These are phyloP conservation scores for Amesomyces nigricolor DNA, from an alignment of 2,329 filamentous ascomycete genomes.

Conservation along the genomic window DNA sequence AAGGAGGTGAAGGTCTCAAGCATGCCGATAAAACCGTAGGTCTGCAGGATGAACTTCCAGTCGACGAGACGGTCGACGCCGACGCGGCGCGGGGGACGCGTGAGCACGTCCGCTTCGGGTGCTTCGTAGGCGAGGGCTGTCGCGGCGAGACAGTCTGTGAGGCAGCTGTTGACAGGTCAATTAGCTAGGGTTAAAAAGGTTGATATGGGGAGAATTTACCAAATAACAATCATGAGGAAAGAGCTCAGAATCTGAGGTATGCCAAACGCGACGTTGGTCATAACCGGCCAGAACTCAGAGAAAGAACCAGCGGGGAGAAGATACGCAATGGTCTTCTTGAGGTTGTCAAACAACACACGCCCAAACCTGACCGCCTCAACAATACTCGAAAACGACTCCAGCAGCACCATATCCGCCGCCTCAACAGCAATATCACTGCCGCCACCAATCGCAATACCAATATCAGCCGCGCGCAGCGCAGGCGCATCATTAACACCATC, in stretches of 20 bases:
- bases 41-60: slow-evolving; percentile 64
- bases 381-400: slow-evolving; percentile 68
- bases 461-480: slow-evolving; percentile 71
- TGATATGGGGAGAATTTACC: slow-evolving; percentile 21
- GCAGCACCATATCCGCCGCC: slow-evolving; percentile 73
- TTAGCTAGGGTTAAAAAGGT: slow-evolving; percentile 19
- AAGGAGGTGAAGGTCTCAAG: slow-evolving; percentile 56
- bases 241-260: slow-evolving; percentile 67
- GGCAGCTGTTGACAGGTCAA: slow-evolving; percentile 45
- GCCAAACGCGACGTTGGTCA: slow-evolving; percentile 67
- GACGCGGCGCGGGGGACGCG: slow-evolving; percentile 61
- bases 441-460: slow-evolving; percentile 75
- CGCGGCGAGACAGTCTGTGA: slow-evolving; percentile 70
- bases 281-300: slow-evolving; percentile 69
- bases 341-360: slow-evolving; percentile 71
- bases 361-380: slow-evolving; percentile 68
- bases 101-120: slow-evolving; percentile 68
- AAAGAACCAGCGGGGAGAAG: slow-evolving; percentile 69
- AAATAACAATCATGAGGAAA: slow-evolving; percentile 67
- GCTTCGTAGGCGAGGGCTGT: slow-evolving; percentile 71
- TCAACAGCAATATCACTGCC: slow-evolving; percentile 80
- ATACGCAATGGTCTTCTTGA: slow-evolving; percentile 73
- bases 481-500: slow-evolving; percentile 86
- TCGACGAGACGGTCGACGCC: slow-evolving; percentile 68
- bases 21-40: slow-evolving; percentile 66